Evolutionary conservation across 2,329 filamentous ascomycete species (phyloP), one percentile per base, ranked within the genome.

Genomic region (Periglandula ipomoeae): DNA sequence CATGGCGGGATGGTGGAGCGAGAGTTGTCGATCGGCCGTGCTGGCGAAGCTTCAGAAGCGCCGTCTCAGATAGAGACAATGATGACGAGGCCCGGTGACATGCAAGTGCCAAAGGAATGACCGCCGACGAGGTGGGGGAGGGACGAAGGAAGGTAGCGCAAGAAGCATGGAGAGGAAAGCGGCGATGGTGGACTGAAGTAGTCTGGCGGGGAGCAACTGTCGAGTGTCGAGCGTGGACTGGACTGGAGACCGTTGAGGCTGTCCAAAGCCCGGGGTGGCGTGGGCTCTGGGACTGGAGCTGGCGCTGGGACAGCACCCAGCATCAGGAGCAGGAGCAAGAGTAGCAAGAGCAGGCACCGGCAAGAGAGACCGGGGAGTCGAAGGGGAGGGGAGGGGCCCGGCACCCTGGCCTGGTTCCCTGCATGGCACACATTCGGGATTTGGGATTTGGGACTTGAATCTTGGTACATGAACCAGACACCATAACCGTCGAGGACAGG

Each of bases 1-100:
- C 76, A 80, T 79, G 55, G 52, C 54, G 53, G 48, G 17, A 17
- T 17, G 10, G 37, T 10, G 35, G 38, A 48, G 26, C 23, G 30
- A 30, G 32, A 17, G 8, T 23, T 17, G 23, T 15, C 39, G 15
- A 26, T 24, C 17, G n/a, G 37, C 37, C 8, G 37, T 23, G 19
- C 37, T 39, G 10, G 17, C n/a, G 19, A 39, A 22, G 37, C 37
- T 23, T 39, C 2, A 38, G 35, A 22, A 13, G 34, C 34, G 19
- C 35, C 11, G 9, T 22, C 19, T 11, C 17, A 19, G 19, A 11
- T 38, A 5, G 19, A 19, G 19, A 10, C 8, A 10, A 20, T 19
- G 37, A 20, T 10, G 37, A 22, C 11, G 30, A 32, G 30, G 30
- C 6, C 6, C 30, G 30, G 15, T 32, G 30, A 32, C 30, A 15